A percentile compares a stretch with the other conserved stretches of the same genome.
These are phyloP conservation scores for Botrytis porri DNA, from an alignment of 2,329 filamentous ascomycete genomes.

Conservation along the genomic window DNA sequence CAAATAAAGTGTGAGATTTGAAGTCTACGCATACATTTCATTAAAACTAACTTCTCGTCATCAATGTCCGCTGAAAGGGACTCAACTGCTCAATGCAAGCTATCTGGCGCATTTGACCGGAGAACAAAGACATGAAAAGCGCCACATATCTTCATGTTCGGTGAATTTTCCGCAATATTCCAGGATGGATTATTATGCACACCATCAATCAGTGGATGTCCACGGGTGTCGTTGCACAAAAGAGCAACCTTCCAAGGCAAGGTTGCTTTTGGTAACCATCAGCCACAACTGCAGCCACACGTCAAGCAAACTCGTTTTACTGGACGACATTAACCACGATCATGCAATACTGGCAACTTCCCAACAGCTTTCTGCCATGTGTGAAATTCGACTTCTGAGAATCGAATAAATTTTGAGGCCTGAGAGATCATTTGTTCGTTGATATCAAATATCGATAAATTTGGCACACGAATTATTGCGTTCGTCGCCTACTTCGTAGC, in stretches of 20 bases:
- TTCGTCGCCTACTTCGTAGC: background rate
- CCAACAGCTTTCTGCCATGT: background rate
- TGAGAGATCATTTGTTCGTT: background rate
- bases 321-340: background rate
- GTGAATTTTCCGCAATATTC: background rate
- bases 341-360: constrained; percentile 9
- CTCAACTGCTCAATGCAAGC: background rate
- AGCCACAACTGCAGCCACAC: constrained; percentile 8
- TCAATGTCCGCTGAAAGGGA: background rate
- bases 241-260: too few relatives aligned
- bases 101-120: too few relatives aligned
- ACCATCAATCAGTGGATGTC: background rate
- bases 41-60: background rate
- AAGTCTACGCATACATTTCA: background rate
- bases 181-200: background rate
- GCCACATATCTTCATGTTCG: background rate
- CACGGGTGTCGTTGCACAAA: background rate
- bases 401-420: background rate
- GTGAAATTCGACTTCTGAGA: background rate
- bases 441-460: background rate
- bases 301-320: background rate
- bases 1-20: background rate
- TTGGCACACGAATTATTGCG: background rate
- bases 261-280: background rate
- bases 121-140: background rate